Conservation (phyloP, 306 rosid species). For the Astragalus membranaceus region DNA sequence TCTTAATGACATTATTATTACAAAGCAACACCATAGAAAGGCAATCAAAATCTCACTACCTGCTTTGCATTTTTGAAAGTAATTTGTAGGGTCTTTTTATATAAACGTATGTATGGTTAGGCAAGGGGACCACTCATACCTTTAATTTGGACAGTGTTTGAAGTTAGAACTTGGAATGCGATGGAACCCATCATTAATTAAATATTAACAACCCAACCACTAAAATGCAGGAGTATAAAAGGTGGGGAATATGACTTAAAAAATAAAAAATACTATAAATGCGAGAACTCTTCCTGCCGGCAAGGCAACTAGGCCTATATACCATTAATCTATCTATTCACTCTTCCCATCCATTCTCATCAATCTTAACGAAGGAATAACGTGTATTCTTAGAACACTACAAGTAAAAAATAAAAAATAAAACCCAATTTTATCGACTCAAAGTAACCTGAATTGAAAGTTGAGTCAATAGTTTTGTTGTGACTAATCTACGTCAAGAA, state of each 20-base stretch:
- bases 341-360: background rate
- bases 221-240: background rate
- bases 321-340: constrained; percentile 1
- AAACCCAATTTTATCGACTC: too few relatives aligned
- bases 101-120: constrained; percentile 10
- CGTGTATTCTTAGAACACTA: too few relatives aligned
- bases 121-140: constrained; percentile 36
- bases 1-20: background rate
- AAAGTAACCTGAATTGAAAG: too few relatives aligned
- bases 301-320: constrained; percentile 27
- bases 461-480: too few relatives aligned
- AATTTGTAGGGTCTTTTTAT: constrained; percentile 21
- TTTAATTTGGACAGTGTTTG: constrained; percentile 20
- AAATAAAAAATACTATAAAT: too few relatives aligned
- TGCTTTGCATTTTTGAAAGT: background rate
- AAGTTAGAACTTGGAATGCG: constrained; percentile 4
- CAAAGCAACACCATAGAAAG: background rate
- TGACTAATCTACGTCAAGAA: too few relatives aligned
- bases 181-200: constrained; percentile 26
- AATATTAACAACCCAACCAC: constrained; percentile 30
- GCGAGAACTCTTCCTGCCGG: constrained; percentile 12
- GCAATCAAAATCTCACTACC: background rate
- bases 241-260: background rate
- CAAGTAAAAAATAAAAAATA: too few relatives aligned
- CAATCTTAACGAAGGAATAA: background rate